A percentile compares a stretch with the other conserved stretches of the same genome.
phyloP scores from a whole-genome alignment of 345 rosid species.

The Arabidopsis suecica region DNA sequence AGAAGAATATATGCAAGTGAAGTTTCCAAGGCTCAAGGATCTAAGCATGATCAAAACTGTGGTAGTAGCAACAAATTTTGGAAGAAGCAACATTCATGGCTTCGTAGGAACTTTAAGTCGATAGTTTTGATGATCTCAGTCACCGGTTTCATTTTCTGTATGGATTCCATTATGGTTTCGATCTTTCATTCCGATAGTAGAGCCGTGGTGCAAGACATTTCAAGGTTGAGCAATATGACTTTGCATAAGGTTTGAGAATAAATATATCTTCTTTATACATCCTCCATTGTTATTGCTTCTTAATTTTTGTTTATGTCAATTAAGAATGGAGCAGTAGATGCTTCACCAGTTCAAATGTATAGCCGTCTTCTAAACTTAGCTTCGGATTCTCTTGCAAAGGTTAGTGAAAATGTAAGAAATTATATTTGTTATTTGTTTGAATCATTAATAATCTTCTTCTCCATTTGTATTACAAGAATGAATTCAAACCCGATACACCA shows the following conservation, averaged over 20 bases:
- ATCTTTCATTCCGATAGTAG: constrained; percentile 55
- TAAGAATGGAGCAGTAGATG: constrained; percentile 51
- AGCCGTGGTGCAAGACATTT: constrained; percentile 42
- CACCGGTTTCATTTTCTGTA: constrained; percentile 57
- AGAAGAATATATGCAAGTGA: constrained; percentile 64
- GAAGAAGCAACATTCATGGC: constrained; percentile 65
- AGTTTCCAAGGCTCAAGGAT: constrained; percentile 47
- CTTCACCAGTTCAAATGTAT: constrained; percentile 68
- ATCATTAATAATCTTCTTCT: not conserved
- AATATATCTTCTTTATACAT: not conserved
- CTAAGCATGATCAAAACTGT: constrained; percentile 54
- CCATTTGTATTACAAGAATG: constrained; percentile 54
- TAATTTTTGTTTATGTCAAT: constrained; percentile 24
- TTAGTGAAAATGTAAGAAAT: constrained; percentile 39
- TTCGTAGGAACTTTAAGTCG: constrained; percentile 55
- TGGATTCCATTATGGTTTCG: constrained; percentile 73
- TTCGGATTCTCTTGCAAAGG: constrained; percentile 72
- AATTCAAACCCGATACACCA: constrained; percentile 53
- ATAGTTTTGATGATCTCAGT: constrained; percentile 54
- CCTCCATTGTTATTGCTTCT: constrained; percentile 13
- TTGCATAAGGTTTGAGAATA: constrained; percentile 55
- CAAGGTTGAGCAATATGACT: constrained; percentile 47
- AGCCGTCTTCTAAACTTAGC: constrained; percentile 71
- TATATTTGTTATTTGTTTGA: not conserved
- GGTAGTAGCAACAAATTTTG: constrained; percentile 57